Evolutionary conservation across 2,329 filamentous ascomycete species (phyloP), one percentile per base, ranked within the genome.

Genomic region (Aureobasidium sp.): DNA sequence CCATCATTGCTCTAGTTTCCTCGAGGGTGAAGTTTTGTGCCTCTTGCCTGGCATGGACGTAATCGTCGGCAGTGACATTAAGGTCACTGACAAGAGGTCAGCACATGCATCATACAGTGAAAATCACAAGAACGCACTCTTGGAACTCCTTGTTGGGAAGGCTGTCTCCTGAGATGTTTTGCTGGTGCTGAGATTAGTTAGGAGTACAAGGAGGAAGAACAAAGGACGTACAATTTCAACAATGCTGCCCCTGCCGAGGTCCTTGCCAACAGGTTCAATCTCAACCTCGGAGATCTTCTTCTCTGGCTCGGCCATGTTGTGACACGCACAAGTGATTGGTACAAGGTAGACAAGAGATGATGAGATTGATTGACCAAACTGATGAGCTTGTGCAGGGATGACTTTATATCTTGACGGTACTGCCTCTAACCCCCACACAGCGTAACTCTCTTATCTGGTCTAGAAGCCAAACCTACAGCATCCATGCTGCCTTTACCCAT

Each of bases 111-210:
- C 2, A 25, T 5, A n/a, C 4, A 1, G 17, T 24, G 14, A 17
- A n/a, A n/a, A n/a, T n/a, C 12, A 24, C 12, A 7, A 12, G n/a
- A 11, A 5, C 41, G n/a, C 5, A 48, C 44, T 37, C 22, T 7
- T 48, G 44, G 6, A 48, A 48, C 32, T 48, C 30, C 30, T 48
- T 27, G 30, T 48, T 48, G 1, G 44, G 44, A 2, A 48, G 32
- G n/a, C n/a, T 35, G 3, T 48, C 44, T 12, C 32, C 44, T 19
- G 44, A 48, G 8, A n/a, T 21, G 11, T 48, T 48, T 12, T 24
- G 19, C 44, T 48, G 6, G 11, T 3, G 1, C 16, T 14, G 5
- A 19, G 6, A 19, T 45, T 12, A 29, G 12, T 12, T 7, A 29
- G 7, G 7, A 2, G 27, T 29, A 8, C 7, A 8, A 29, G 12